Base-by-base conservation (phyloP, 306 rosid species). In the Cucurbita moschata region DNA sequence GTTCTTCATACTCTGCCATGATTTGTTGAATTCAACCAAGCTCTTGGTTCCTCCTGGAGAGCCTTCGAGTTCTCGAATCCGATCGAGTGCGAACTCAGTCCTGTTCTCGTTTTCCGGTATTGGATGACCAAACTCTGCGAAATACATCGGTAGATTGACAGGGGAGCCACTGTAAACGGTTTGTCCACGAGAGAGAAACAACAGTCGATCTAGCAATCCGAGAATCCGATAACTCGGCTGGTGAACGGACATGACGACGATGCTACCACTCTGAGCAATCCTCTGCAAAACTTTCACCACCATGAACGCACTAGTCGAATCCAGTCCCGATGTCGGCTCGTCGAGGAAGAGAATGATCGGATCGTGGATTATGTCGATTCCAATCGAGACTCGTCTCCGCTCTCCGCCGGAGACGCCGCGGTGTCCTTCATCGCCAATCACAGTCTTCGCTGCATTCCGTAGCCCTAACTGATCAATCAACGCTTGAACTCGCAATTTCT, bases 331-430 rank as follows among this genome's bases (percentile, higher is more conserved):
- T 11, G 99, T 91, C 5, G 99, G 99, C 38, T 94, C 99, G 75
- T 94, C 99, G 0, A 94, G 89, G 82, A 94, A 94, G 2, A 94
- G 79, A 4, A 94, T 63, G 58, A 94, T 94, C 2, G 99, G 99
- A 58, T 94, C 97, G 78, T 94, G 99, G 37, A 94, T 87, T 10
- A 94, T 91, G 81, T 91, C 99, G 38, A 81, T 94, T 2, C 99
- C 99, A 55, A 94, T 94, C 0, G 99, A 94, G 0, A 94, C 99
- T 4, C 99, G 84, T n/a, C 99, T 88, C 0, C 99, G 78, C 54
- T 94, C 99, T 0, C 99, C 99, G 0, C 99, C 99, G 6, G 99
- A 94, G 6, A 94, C 96, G 0, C 99, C 99, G 0, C 99, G 97
- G 84, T 88, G 97, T 26, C 97, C 96, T 75, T 94, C 99, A 65